Conservation (phyloP, 768 basidiomycete genomes). For the Tephrocybe sp. region DNA sequence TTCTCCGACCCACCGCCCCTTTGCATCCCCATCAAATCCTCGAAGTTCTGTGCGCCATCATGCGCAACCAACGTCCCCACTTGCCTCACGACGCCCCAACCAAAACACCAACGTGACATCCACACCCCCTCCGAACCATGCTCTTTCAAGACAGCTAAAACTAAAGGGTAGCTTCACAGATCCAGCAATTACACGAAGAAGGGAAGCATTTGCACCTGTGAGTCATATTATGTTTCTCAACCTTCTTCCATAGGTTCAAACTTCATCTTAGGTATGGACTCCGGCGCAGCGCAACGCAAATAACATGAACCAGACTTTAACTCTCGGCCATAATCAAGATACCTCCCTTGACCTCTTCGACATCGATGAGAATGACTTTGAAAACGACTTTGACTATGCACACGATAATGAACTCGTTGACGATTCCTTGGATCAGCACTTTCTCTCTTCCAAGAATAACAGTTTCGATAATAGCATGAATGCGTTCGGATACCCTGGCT, state of each 20-base stretch:
- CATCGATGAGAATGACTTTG: slow-evolving; percentile 72
- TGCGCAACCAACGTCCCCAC: slow-evolving; percentile 31
- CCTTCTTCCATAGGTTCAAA: slow-evolving; percentile 20
- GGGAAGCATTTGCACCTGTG: slow-evolving; percentile 43
- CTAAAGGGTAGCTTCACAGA: slow-evolving; percentile 74
- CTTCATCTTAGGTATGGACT: slow-evolving; percentile 29
- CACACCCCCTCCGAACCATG: slow-evolving; percentile 69
- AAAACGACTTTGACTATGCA: slow-evolving; percentile 42
- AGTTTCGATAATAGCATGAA: slow-evolving; percentile 20
- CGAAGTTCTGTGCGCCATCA: slow-evolving; percentile 22
- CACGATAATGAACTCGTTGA: slow-evolving; percentile 34
- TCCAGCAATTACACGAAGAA: slow-evolving; percentile 54
- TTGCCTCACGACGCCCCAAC: slow-evolving; percentile 33
- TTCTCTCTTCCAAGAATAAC: slow-evolving; percentile 27
- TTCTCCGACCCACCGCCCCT: slow-evolving; percentile 28
- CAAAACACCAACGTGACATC: slow-evolving; percentile 39
- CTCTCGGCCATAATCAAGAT: slow-evolving; percentile 37
- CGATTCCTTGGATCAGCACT: slow-evolving; percentile 33
- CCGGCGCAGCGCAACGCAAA: slow-evolving; percentile 26
- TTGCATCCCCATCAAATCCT: slow-evolving; percentile 38
- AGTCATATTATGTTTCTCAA: slow-evolving; percentile 24
- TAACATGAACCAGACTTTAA: slow-evolving; percentile 25
- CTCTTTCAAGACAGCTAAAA: slow-evolving; percentile 54
- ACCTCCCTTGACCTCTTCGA: slow-evolving; percentile 63
- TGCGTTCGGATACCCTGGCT: slow-evolving; percentile 36